phyloP scores from a whole-genome alignment of 2,329 filamentous ascomycete genomes.

The Bisporella sp. region DNA sequence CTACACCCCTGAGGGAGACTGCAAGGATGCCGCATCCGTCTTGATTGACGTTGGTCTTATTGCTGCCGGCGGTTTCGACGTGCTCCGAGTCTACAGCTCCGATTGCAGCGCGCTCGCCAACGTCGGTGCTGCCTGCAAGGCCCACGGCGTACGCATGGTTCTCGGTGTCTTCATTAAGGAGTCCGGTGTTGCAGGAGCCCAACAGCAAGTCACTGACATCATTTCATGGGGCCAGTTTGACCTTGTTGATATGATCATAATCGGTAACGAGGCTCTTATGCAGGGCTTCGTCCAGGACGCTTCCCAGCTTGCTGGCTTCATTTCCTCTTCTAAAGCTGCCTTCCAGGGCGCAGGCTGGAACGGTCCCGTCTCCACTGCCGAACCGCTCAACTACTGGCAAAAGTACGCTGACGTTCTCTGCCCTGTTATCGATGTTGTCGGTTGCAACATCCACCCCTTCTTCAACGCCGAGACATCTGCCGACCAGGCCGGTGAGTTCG shows the following conservation, averaged over 20 bases:
- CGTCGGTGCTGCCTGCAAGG: conserved; percentile 62
- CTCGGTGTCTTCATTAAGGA: conserved; percentile 79
- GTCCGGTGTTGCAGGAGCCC: conserved; percentile 51
- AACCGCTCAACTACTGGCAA: conserved; percentile 75
- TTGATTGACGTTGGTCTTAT: conserved; percentile 54
- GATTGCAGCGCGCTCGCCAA: conserved; percentile 78
- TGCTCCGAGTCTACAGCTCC: conserved; percentile 81
- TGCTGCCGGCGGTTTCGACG: conserved; percentile 57
- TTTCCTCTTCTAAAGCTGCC: conserved; percentile 56
- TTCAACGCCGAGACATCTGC: conserved; percentile 71
- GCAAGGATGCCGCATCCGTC: conserved; percentile 58
- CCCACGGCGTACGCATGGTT: conserved; percentile 70
- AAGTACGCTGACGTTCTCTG: conserved; percentile 57
- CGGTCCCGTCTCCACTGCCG: conserved; percentile 74
- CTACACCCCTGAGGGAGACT: conserved; percentile 52
- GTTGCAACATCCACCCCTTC: conserved; percentile 88
- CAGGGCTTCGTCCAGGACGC: conserved; percentile 59
- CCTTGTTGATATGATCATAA: conserved; percentile 69
- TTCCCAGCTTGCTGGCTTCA: conserved; percentile 60
- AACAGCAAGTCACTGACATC: conserved; percentile 63
- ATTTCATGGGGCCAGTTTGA: conserved; percentile 67
- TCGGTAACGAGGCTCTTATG: conserved; percentile 89
- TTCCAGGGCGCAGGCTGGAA: conserved; percentile 62
- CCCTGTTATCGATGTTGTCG: conserved; percentile 66
- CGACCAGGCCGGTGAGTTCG: conserved; percentile 66